These are phyloP conservation scores for Hypoxylon sp. DNA, from an alignment of 2,329 filamentous ascomycete species.

Conservation along the genomic window DNA sequence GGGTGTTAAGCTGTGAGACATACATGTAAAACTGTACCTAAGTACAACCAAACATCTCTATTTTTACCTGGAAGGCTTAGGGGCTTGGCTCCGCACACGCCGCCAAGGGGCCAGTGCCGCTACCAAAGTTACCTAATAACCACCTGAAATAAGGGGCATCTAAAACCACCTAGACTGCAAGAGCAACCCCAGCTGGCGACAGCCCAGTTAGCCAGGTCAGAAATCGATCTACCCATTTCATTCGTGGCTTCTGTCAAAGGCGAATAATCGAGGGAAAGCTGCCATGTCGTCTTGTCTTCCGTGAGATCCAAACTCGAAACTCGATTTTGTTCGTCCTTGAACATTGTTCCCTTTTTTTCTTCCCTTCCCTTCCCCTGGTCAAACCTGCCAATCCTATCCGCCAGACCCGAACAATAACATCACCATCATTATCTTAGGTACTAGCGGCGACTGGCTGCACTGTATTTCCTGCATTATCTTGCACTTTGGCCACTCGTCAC, in stretches of 20 bases:
- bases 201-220: constrained; percentile 11
- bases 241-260: constrained; percentile 33
- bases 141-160: constrained; percentile 44
- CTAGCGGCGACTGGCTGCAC: constrained; percentile 23
- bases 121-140: constrained; percentile 28
- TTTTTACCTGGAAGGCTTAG: constrained; percentile 29
- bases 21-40: neutral
- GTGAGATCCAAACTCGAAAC: constrained; percentile 20
- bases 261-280: constrained; percentile 24
- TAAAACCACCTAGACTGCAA: constrained; percentile 35
- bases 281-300: constrained; percentile 20
- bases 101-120: constrained; percentile 22
- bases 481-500: constrained; percentile 20
- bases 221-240: constrained; percentile 22
- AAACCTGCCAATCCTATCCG: constrained; percentile 36
- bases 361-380: constrained; percentile 7
- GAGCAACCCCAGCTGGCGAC: constrained; percentile 28
- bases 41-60: constrained; percentile 16
- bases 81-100: constrained; percentile 25
- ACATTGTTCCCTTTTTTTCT: constrained; percentile 20
- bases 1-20: constrained; percentile 8
- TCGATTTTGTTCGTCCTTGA: constrained; percentile 29
- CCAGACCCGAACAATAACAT: constrained; percentile 37
- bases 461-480: constrained; percentile 15
- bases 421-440: constrained; percentile 32